These are phyloP conservation scores for Auriscalpium vulgare DNA, from an alignment of 768 basidiomycete genomes.

Conservation along the genomic window DNA sequence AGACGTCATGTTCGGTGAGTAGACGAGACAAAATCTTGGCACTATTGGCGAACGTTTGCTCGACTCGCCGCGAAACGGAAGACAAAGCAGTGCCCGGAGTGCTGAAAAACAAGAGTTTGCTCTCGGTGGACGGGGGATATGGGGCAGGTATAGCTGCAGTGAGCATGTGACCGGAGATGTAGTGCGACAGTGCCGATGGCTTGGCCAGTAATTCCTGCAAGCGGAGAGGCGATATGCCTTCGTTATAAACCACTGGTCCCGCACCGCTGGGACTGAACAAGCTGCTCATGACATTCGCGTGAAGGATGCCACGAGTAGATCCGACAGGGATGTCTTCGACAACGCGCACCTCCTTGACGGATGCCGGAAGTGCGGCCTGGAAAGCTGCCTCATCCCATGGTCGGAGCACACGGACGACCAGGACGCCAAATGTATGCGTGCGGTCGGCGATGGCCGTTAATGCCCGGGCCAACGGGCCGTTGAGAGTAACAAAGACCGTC, in stretches of 20 bases:
- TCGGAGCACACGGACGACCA: slow-evolving; percentile 72
- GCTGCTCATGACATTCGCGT: slow-evolving; percentile 61
- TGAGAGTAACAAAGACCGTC: slow-evolving; percentile 62
- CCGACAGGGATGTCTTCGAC: slow-evolving; percentile 69
- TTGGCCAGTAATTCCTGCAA: slow-evolving; percentile 42
- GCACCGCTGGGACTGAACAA: slow-evolving; percentile 34
- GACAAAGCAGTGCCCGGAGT: slow-evolving; percentile 47
- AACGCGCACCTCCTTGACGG: slow-evolving; percentile 56
- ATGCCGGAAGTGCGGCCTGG: slow-evolving; percentile 47
- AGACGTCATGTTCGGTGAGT: slow-evolving; percentile 64
- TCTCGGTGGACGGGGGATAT: slow-evolving; percentile 23
- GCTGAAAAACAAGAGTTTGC: slow-evolving; percentile 56
- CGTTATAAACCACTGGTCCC: slow-evolving; percentile 39
- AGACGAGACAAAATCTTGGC: slow-evolving; percentile 49
- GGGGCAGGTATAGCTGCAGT: slow-evolving; percentile 17
- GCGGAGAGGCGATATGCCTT: slow-evolving; percentile 51
- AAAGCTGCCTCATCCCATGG: slow-evolving; percentile 76
- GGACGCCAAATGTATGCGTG: slow-evolving; percentile 47
- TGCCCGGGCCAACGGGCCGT: slow-evolving; percentile 66
- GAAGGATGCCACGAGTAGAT: slow-evolving; percentile 55
- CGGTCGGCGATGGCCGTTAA: slow-evolving; percentile 43
- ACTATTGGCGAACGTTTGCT: slow-evolving; percentile 49
- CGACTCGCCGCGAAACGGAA: slow-evolving; percentile 40
- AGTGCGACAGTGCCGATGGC: slow-evolving; percentile 36
- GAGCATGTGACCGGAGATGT: slow-evolving; percentile 24